phyloP scores from a whole-genome alignment of 2,329 filamentous ascomycete species.

The Curvularia sp. region DNA sequence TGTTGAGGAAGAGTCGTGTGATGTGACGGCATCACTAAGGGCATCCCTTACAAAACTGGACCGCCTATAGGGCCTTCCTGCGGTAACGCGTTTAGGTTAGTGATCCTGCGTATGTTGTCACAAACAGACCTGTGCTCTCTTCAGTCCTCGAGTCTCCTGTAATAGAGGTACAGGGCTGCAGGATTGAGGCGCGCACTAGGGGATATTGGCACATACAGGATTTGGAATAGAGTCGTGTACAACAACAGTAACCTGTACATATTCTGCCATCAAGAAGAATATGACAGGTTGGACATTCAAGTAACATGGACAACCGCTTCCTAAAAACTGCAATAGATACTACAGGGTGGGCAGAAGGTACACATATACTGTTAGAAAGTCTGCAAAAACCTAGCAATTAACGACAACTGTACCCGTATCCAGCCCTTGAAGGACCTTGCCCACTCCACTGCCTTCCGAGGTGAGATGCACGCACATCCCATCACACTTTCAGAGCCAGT shows the following conservation, averaged over 20 bases:
- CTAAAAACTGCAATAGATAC: neutral
- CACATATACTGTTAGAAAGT: neutral
- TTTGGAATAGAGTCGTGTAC: no score
- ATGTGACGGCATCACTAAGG: slow-evolving; percentile 1
- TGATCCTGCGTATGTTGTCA: neutral
- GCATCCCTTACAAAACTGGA: neutral
- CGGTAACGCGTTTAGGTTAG: neutral
- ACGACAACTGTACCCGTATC: neutral
- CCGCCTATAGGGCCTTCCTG: neutral
- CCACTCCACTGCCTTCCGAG: neutral
- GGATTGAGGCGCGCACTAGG: neutral
- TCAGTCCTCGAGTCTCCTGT: neutral
- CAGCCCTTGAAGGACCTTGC: neutral
- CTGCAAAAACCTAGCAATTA: neutral
- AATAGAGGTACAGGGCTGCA: neutral
- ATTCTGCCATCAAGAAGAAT: neutral
- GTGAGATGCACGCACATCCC: neutral
- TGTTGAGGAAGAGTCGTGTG: neutral
- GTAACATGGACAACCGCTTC: neutral
- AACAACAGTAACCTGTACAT: neutral
- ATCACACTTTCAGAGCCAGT: neutral
- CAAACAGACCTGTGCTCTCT: neutral
- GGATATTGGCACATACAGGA: neutral
- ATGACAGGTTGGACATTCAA: neutral
- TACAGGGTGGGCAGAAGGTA: neutral